phyloP scores from a whole-genome alignment of 1,139 yeast species.

The Candida albicans region DNA sequence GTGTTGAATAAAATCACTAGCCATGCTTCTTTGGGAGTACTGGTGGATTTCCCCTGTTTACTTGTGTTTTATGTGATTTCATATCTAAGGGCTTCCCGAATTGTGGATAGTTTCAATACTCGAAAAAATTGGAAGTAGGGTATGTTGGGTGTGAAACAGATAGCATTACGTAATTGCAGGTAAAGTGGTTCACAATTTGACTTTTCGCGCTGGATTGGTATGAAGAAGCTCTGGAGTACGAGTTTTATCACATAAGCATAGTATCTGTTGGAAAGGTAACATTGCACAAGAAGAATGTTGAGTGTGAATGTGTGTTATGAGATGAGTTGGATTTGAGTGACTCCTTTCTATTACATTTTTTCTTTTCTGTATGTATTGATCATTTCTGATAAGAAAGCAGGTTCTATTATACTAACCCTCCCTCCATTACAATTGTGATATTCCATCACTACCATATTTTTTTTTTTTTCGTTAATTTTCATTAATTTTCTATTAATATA shows the following conservation, averaged over 20 bases:
- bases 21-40: no score
- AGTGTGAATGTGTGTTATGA: slow-evolving; percentile 3
- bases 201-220: neutral
- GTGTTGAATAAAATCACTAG: no score
- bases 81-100: neutral
- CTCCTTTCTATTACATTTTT: slow-evolving; percentile 9
- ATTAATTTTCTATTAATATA: neutral
- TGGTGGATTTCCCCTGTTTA: neutral
- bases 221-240: neutral
- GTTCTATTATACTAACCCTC: neutral
- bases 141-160: neutral
- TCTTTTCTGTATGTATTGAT: neutral
- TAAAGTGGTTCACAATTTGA: neutral
- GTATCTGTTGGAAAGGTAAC: neutral
- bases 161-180: no score
- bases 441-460: no score
- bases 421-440: no score
- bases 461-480: slow-evolving; percentile 4
- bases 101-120: neutral
- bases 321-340: slow-evolving; percentile 13
- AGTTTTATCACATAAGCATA: neutral
- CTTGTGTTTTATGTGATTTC: neutral
- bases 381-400: neutral
- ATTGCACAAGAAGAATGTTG: neutral
- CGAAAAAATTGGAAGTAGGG: neutral